A percentile compares a stretch with the other conserved stretches of the same genome.
phyloP scores from a whole-genome alignment of 371 early-diverging fungal species.

The Spiromyces aspiralis region DNA sequence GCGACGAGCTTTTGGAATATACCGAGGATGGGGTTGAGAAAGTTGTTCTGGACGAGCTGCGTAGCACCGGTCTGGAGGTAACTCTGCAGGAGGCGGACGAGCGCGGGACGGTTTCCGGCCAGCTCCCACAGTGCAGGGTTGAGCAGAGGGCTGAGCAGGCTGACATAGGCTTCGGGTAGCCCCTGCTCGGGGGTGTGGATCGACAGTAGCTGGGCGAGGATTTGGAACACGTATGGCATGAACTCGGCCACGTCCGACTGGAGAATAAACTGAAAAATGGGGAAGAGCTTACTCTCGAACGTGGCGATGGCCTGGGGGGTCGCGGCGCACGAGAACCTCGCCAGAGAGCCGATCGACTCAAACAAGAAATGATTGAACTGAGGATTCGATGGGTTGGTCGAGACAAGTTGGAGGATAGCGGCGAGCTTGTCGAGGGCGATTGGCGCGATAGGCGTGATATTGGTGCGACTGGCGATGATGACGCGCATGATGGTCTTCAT shows the following conservation, averaged over 20 bases:
- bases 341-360: slow-evolving; percentile 78
- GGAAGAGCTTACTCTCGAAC: slow-evolving; percentile 61
- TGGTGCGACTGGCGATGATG: slow-evolving; percentile 51
- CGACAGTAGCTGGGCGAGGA: slow-evolving; percentile 69
- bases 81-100: slow-evolving; percentile 70
- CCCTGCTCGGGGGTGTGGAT: slow-evolving; percentile 42
- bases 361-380: slow-evolving; percentile 93
- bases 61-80: slow-evolving; percentile 56
- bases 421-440: slow-evolving; percentile 55
- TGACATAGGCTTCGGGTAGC: slow-evolving; percentile 52
- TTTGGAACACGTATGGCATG: slow-evolving; percentile 91
- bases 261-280: slow-evolving; percentile 40
- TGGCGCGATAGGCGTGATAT: slow-evolving; percentile 48
- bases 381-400: slow-evolving; percentile 92
- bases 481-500: slow-evolving; percentile 73
- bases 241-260: slow-evolving; percentile 59
- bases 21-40: slow-evolving; percentile 74
- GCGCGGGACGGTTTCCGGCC: slow-evolving; percentile 69
- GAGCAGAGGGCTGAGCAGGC: slow-evolving; percentile 58
- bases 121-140: slow-evolving; percentile 78
- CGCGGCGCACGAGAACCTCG: slow-evolving; percentile 37
- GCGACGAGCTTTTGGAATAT: slow-evolving; percentile 85
- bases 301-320: slow-evolving; percentile 46
- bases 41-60: slow-evolving; percentile 38
- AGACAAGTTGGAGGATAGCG: slow-evolving; percentile 59